Conservation (phyloP, 257 asterid genomes). For the Capsicum baccatum region DNA sequence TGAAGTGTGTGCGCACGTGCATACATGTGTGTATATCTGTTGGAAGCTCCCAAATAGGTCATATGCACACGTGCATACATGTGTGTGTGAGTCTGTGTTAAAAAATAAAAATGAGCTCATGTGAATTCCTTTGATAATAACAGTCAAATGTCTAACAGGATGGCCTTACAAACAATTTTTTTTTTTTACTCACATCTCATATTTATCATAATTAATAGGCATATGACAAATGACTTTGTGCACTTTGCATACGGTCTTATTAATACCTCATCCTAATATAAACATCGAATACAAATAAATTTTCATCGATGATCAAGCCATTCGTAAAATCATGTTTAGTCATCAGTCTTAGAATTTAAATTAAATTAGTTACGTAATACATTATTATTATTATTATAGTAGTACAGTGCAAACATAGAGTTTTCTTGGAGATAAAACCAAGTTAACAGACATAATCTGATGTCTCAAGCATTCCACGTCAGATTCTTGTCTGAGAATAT, state of each 20-base stretch:
- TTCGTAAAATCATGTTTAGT: background rate
- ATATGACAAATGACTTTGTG: too few species aligned
- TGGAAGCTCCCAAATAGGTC: conserved; percentile 51
- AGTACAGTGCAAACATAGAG: conserved; percentile 21
- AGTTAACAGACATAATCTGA: conserved; percentile 38
- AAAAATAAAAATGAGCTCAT: conserved; percentile 55
- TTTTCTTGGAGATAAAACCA: conserved; percentile 28
- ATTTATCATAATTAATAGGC: background rate
- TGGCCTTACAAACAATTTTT: too few species aligned
- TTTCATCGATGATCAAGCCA: background rate
- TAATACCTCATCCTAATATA: background rate
- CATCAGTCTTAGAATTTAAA: background rate
- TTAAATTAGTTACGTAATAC: background rate
- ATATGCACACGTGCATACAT: conserved; percentile 94
- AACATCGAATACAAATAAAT: background rate
- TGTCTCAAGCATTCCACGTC: conserved; percentile 35
- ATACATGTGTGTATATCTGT: conserved; percentile 82
- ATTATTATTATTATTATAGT: background rate
- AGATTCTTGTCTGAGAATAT: conserved; percentile 27
- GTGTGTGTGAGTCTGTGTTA: conserved; percentile 91
- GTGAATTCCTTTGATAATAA: conserved; percentile 41
- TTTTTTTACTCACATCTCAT: background rate
- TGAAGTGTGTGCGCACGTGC: conserved; percentile 95
- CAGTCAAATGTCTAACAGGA: conserved; percentile 29
- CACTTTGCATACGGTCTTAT: background rate